phyloP scores from a whole-genome alignment of 169 alveolate species.

The Plasmodium cynomolgi region DNA sequence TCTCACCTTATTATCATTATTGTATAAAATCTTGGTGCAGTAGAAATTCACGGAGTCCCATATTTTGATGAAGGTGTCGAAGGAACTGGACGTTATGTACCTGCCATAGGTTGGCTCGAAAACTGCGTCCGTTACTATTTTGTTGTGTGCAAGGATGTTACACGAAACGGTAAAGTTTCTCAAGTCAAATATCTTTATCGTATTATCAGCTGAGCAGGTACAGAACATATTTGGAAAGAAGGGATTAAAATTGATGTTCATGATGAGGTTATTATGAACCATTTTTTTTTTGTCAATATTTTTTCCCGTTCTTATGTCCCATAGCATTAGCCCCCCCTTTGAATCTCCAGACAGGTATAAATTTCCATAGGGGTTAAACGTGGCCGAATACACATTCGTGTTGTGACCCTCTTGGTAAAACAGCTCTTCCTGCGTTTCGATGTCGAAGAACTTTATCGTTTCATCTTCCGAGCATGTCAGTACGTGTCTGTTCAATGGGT shows the following conservation, averaged over 20 bases:
- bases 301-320: constrained; percentile 85
- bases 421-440: constrained; percentile 78
- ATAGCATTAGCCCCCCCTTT: constrained; percentile 82
- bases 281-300: constrained; percentile 79
- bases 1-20: constrained; percentile 81
- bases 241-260: constrained; percentile 84
- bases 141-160: constrained; percentile 82
- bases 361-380: constrained; percentile 84
- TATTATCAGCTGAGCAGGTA: constrained; percentile 82
- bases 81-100: constrained; percentile 83
- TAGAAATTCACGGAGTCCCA: constrained; percentile 85
- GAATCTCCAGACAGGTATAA: constrained; percentile 83
- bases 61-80: constrained; percentile 83
- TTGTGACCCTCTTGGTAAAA: constrained; percentile 87
- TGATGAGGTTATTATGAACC: constrained; percentile 81
- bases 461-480: constrained; percentile 83
- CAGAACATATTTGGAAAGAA: constrained; percentile 81
- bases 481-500: constrained; percentile 78
- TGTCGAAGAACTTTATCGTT: constrained; percentile 81
- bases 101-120: constrained; percentile 86
- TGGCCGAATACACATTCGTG: constrained; percentile 78
- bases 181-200: constrained; percentile 84
- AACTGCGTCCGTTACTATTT: constrained; percentile 82
- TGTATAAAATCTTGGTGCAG: constrained; percentile 82
- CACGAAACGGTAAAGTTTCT: constrained; percentile 79